Conservation (phyloP, 1,284 basidiomycete species). For the Fomitiporia mediterranea region DNA sequence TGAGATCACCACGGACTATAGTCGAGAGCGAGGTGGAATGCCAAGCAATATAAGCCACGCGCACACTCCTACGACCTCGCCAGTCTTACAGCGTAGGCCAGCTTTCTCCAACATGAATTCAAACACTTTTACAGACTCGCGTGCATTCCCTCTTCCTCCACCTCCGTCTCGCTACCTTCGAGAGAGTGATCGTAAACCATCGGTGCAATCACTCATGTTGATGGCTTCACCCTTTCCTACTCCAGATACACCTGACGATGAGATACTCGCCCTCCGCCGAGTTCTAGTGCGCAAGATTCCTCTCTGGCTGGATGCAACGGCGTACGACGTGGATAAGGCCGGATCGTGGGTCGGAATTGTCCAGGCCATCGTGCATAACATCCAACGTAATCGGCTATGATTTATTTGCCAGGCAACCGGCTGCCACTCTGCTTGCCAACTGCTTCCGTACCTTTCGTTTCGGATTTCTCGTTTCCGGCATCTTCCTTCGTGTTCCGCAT, state of each 20-base stretch:
- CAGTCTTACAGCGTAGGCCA: slow-evolving; percentile 3
- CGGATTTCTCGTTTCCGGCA: background rate
- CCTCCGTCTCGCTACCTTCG: background rate
- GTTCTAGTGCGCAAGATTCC: slow-evolving; percentile 60
- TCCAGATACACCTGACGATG: slow-evolving; percentile 47
- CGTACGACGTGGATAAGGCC: slow-evolving; percentile 59
- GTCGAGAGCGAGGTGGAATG: background rate
- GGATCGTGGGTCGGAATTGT: slow-evolving; percentile 57
- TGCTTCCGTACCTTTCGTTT: background rate
- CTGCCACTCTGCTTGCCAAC: background rate
- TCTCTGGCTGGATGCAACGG: slow-evolving; percentile 48
- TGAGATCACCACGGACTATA: background rate
- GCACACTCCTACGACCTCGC: slow-evolving; percentile 3
- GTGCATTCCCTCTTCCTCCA: background rate
- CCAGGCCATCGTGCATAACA: slow-evolving; percentile 53
- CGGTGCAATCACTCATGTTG: slow-evolving; percentile 32
- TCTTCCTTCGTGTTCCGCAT: background rate
- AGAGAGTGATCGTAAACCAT: slow-evolving; percentile 22
- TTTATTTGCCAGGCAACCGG: too few relatives aligned
- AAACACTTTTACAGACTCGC: background rate
- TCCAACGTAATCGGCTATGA: slow-evolving; percentile 34
- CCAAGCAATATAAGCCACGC: background rate
- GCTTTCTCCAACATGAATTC: slow-evolving; percentile 12
- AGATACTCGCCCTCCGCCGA: slow-evolving; percentile 51
- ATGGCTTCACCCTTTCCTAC: slow-evolving; percentile 30